Percentiles rank a stretch among this genome's conserved stretches.
Evolutionary conservation across 495 filamentous ascomycete species (phyloP).

Genomic region (Cudoniella acicularis): DNA sequence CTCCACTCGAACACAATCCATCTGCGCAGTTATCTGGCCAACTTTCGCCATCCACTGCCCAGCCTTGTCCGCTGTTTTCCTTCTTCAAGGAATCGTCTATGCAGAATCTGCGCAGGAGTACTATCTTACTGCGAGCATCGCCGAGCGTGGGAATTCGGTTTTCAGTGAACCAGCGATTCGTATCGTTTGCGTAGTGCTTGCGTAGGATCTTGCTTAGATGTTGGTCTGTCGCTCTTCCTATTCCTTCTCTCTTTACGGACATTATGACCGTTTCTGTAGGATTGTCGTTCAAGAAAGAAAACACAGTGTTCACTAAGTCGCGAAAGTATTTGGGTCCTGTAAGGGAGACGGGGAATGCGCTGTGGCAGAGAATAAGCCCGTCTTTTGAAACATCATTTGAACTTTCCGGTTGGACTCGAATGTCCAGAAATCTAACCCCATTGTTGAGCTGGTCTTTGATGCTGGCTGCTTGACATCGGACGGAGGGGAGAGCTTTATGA

Average conservation of each 20-base stretch:
- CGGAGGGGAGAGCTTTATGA: constrained; percentile 79
- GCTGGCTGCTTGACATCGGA: constrained; percentile 85
- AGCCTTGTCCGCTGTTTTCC: constrained; percentile 62
- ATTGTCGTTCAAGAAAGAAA: constrained; percentile 71
- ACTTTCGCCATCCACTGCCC: constrained; percentile 73
- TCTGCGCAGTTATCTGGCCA: constrained; percentile 92
- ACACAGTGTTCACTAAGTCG: constrained; percentile 61
- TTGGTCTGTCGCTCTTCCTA: constrained; percentile 74
- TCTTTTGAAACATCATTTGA: constrained; percentile 25
- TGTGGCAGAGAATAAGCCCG: constrained; percentile 55
- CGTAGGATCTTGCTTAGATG: constrained; percentile 69
- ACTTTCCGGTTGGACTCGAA: constrained; percentile 54
- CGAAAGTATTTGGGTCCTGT: constrained; percentile 64
- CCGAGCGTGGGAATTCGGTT: constrained; percentile 72
- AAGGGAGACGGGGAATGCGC: constrained; percentile 72
- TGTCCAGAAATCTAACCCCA: constrained; percentile 92
- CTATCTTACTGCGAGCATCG: constrained; percentile 75
- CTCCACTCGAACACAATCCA: constrained; percentile 64
- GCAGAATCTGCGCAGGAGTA: constrained; percentile 78
- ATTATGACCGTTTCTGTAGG: constrained; percentile 81
- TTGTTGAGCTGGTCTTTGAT: constrained; percentile 77
- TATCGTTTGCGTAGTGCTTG: constrained; percentile 62
- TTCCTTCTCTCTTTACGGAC: constrained; percentile 86
- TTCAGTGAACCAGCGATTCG: constrained; percentile 71
- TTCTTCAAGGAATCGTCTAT: constrained; percentile 57